These are phyloP conservation scores for Neonectria magnoliae DNA, from an alignment of 2,329 filamentous ascomycete genomes.

Conservation along the genomic window DNA sequence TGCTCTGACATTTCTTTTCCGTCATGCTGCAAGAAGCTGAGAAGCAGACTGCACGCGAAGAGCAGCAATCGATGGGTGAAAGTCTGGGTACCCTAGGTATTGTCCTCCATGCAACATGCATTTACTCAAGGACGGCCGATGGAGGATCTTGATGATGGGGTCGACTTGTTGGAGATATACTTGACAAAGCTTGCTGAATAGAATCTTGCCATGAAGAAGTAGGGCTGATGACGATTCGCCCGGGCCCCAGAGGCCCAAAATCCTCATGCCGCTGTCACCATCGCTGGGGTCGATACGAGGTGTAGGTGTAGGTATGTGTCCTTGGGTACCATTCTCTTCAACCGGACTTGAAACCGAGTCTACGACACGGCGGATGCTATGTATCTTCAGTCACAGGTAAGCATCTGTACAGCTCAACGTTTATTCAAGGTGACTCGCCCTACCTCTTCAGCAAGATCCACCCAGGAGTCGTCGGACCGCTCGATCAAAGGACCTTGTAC, in stretches of 20 bases:
- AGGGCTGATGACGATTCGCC: too few species aligned
- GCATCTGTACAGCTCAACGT: not conserved
- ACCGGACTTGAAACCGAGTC: not conserved
- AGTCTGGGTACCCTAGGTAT: constrained; percentile 39
- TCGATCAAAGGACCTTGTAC: not conserved
- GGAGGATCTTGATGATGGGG: constrained; percentile 30
- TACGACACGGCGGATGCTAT: constrained; percentile 7
- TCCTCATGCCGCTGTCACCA: not conserved
- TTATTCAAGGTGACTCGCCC: not conserved
- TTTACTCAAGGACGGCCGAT: constrained; percentile 18
- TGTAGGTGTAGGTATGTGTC: not conserved
- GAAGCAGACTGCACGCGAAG: constrained; percentile 36
- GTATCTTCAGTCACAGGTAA: not conserved
- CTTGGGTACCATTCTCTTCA: not conserved
- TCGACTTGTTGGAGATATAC: constrained; percentile 27
- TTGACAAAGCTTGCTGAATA: constrained; percentile 2
- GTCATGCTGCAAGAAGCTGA: constrained; percentile 39
- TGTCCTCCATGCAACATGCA: constrained; percentile 29
- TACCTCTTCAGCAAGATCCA: constrained; percentile 12
- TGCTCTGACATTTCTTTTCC: constrained; percentile 34
- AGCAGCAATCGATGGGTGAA: constrained; percentile 17
- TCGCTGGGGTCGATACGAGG: not conserved
- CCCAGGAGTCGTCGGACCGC: not conserved
- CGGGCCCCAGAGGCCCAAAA: not conserved
- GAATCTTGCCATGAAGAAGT: not conserved